phyloP scores from a whole-genome alignment of 176 grass and related monocot species.

The Bolboschoenus planiculmis region DNA sequence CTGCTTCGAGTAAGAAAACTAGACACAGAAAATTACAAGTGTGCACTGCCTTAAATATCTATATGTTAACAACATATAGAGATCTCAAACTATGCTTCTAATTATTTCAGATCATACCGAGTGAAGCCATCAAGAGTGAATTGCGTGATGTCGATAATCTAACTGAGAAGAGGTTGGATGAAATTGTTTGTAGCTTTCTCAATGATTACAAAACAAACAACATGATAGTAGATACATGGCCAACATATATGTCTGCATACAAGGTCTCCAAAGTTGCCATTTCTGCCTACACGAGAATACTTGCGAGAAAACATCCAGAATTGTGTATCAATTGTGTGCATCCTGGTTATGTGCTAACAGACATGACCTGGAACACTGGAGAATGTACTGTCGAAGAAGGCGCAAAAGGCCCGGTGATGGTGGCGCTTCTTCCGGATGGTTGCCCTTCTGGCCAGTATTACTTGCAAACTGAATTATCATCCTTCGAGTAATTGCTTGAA shows the following conservation, averaged over 20 bases:
- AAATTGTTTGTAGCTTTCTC: conserved; percentile 26
- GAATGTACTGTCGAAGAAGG: conserved; percentile 35
- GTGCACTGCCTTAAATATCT: not conserved
- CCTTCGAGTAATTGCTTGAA: conserved; percentile 19
- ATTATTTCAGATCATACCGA: conserved; percentile 20
- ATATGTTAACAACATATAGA: not conserved
- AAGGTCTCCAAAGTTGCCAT: conserved; percentile 37
- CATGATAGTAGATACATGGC: conserved; percentile 32
- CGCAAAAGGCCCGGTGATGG: conserved; percentile 26
- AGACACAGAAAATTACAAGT: not conserved
- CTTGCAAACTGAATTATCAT: conserved; percentile 23
- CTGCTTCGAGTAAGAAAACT: conserved; percentile 7
- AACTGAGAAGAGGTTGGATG: conserved; percentile 34
- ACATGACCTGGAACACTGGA: conserved; percentile 28
- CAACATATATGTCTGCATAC: conserved; percentile 18
- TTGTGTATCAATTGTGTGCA: conserved; percentile 40
- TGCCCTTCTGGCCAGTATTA: conserved; percentile 25
- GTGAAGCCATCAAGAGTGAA: conserved; percentile 35
- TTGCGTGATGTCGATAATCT: conserved; percentile 21
- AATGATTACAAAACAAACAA: conserved; percentile 28
- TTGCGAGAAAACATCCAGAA: conserved; percentile 25
- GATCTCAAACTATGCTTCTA: not conserved
- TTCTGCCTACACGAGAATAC: conserved; percentile 42
- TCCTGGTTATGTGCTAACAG: conserved; percentile 48
- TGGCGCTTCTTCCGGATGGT: conserved; percentile 31